Evolutionary conservation across 495 filamentous ascomycete genomes (phyloP).

Genomic region (Podospora sp.): DNA sequence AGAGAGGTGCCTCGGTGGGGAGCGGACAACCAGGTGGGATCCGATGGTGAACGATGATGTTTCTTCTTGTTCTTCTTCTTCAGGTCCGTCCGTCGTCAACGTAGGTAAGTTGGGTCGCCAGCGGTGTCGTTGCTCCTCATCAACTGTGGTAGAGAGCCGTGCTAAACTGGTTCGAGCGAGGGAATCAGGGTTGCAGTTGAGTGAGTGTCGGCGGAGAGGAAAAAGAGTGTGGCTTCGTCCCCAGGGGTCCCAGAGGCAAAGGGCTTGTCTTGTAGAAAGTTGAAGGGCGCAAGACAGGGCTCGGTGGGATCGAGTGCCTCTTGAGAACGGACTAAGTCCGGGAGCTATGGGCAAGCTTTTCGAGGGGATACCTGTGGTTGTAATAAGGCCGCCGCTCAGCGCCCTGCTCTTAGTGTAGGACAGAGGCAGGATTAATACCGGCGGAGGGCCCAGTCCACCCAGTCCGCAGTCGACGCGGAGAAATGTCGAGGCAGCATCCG

Average conservation of each 20-base stretch:
- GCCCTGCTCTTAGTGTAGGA: conserved; percentile 49
- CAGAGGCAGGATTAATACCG: conserved; percentile 56
- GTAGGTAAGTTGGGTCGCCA: conserved; percentile 10
- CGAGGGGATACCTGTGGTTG: conserved; percentile 46
- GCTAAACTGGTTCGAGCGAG: conserved; percentile 8
- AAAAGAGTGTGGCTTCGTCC: conserved; percentile 22
- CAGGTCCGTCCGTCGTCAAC: not conserved
- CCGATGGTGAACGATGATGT: conserved; percentile 16
- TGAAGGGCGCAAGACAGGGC: conserved; percentile 28
- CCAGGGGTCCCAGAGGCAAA: conserved; percentile 27
- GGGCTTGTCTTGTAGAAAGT: conserved; percentile 38
- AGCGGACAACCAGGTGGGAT: conserved; percentile 20
- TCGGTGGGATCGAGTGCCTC: conserved; percentile 41
- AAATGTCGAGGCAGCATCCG: conserved; percentile 53
- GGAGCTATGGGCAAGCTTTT: conserved; percentile 45
- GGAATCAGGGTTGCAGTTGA: conserved; percentile 11
- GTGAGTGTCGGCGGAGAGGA: conserved; percentile 12
- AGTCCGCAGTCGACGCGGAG: conserved; percentile 46
- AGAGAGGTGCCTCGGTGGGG: conserved; percentile 15
- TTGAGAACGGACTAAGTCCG: conserved; percentile 40
- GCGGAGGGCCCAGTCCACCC: conserved; percentile 33
- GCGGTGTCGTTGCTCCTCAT: conserved; percentile 10
- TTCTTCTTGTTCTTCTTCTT: not conserved
- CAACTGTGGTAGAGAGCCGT: conserved; percentile 21
- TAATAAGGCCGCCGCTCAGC: conserved; percentile 48